A percentile compares a stretch with the other conserved stretches of the same genome.
Evolutionary conservation across 2,329 filamentous ascomycete species (phyloP).

Genomic region (Penicillium oxalicum): DNA sequence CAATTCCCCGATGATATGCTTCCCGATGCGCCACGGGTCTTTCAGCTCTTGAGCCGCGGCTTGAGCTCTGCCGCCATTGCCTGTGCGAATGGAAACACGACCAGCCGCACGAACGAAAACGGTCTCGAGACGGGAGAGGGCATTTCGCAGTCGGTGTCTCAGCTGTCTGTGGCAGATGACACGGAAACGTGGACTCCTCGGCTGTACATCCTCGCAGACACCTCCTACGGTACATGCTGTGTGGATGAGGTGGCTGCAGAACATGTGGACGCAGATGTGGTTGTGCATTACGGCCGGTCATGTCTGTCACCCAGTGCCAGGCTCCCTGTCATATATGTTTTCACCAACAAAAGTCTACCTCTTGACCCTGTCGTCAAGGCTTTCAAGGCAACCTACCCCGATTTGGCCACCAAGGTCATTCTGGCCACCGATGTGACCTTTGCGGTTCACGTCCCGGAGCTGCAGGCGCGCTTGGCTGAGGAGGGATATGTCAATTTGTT

Average conservation of each 20-base stretch:
- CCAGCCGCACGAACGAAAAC: conserved; percentile 11
- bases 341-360: conserved; percentile 67
- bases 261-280: conserved; percentile 81
- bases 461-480: conserved; percentile 52
- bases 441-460: conserved; percentile 60
- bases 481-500: conserved; percentile 66
- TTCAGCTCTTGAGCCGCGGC: conserved; percentile 56
- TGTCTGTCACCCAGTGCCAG: conserved; percentile 86
- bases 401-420: conserved; percentile 59
- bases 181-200: conserved; percentile 28
- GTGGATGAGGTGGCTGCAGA: conserved; percentile 96
- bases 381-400: conserved; percentile 64
- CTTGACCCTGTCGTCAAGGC: conserved; percentile 52
- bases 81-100: conserved; percentile 9
- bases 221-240: conserved; percentile 94
- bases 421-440: conserved; percentile 90
- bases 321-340: conserved; percentile 84
- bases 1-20: conserved; percentile 96
- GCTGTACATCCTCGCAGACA: conserved; percentile 86
- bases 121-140: conserved; percentile 6
- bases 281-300: conserved; percentile 89
- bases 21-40: conserved; percentile 74
- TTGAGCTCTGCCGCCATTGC: conserved; percentile 33
- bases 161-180: conserved; percentile 21
- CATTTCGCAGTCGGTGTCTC: conserved; percentile 23